Conservation (phyloP, 805 yeast genomes). For the Geotrichum ghanense region DNA sequence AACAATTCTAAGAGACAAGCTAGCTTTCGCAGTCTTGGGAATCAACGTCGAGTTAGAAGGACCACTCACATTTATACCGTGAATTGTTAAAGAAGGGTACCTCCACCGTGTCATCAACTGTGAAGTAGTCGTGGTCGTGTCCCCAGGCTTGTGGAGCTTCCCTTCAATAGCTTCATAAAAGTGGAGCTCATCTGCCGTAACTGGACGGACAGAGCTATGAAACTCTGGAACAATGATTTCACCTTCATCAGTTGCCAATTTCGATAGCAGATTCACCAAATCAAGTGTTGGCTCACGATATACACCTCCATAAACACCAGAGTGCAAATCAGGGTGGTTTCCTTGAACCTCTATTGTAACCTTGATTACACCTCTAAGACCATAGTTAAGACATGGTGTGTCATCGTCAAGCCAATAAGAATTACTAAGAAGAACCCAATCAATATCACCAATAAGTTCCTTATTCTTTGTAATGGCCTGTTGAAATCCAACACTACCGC, state of each 20-base stretch:
- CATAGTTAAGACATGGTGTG: conserved; percentile 88
- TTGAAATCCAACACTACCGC: conserved; percentile 81
- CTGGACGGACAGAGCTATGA: conserved; percentile 51
- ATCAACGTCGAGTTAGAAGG: conserved; percentile 85
- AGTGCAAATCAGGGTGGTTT: conserved; percentile 80
- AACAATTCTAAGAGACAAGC: conserved; percentile 74
- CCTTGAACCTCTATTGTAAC: conserved; percentile 60
- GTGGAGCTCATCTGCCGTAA: conserved; percentile 45
- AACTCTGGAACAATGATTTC: conserved; percentile 55
- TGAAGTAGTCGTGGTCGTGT: conserved; percentile 21
- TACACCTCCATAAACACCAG: conserved; percentile 95
- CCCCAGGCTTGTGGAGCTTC: conserved; percentile 7
- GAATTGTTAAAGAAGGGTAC: conserved; percentile 79
- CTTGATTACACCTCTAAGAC: conserved; percentile 83
- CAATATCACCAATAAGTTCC: conserved; percentile 53
- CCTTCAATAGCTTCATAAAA: conserved; percentile 47
- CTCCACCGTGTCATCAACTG: conserved; percentile 77
- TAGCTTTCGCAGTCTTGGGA: conserved; percentile 68
- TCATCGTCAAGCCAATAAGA: conserved; percentile 89
- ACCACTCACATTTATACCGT: conserved; percentile 76
- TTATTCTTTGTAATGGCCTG: conserved; percentile 45
- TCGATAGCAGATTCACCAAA: conserved; percentile 57
- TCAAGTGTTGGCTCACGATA: conserved; percentile 84
- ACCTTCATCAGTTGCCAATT: conserved; percentile 46
- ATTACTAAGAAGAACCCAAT: conserved; percentile 83